These are phyloP conservation scores for Brettanomyces naardenensis DNA, from an alignment of 805 yeast species.

Conservation along the genomic window DNA sequence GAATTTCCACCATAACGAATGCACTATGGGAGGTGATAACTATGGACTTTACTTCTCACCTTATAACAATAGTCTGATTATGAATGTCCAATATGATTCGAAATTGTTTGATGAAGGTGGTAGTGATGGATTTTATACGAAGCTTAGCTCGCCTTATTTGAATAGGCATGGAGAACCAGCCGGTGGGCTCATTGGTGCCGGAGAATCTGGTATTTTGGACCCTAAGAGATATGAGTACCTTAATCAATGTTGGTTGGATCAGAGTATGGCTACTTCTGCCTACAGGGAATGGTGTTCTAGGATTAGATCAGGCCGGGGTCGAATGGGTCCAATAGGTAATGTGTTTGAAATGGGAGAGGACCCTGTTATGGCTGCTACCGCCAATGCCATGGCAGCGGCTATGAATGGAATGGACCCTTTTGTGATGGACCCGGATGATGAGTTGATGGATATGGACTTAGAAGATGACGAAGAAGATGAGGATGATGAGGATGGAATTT, in stretches of 20 bases:
- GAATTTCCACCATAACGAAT: slow-evolving; percentile 12
- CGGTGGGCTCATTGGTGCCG: slow-evolving; percentile 42
- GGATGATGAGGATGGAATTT: slow-evolving; percentile 15
- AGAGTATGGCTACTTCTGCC: slow-evolving; percentile 19
- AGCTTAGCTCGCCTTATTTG: slow-evolving; percentile 56
- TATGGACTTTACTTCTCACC: slow-evolving; percentile 21
- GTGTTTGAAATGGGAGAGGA: slow-evolving; percentile 7
- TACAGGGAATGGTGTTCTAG: slow-evolving; percentile 8
- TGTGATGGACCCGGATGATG: slow-evolving; percentile 3
- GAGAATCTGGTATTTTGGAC: slow-evolving; percentile 47
- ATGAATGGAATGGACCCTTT: slow-evolving; percentile 6
- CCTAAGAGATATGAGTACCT: slow-evolving; percentile 46
- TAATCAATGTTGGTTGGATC: slow-evolving; percentile 54
- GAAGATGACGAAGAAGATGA: slow-evolving; percentile 12
- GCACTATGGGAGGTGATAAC: slow-evolving; percentile 16
- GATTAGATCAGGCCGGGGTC: slow-evolving; percentile 7
- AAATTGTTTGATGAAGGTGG: not conserved
- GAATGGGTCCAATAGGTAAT: slow-evolving; percentile 4
- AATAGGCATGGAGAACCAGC: slow-evolving; percentile 74
- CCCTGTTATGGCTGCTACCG: slow-evolving; percentile 20
- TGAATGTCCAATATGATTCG: slow-evolving; percentile 8
- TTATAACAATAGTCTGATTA: slow-evolving; percentile 13
- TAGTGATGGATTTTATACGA: slow-evolving; percentile 13
- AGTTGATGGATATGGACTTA: slow-evolving; percentile 5
- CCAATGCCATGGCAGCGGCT: slow-evolving; percentile 20